These are phyloP conservation scores for Yamadazyma endophytica DNA, from an alignment of 805 yeast genomes.

Conservation along the genomic window DNA sequence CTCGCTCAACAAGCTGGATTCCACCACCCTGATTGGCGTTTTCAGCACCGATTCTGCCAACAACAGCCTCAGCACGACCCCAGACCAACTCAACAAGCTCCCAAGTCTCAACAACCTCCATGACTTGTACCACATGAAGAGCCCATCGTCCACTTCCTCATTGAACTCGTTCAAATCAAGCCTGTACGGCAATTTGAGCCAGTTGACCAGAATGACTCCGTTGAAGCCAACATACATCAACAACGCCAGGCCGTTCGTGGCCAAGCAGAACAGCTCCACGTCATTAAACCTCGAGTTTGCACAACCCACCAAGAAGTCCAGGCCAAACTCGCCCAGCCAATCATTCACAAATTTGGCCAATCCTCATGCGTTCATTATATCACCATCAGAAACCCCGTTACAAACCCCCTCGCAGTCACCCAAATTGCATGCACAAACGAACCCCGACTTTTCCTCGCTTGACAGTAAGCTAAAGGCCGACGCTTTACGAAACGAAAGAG, in stretches of 20 bases:
- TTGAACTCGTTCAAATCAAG: constrained; percentile 6
- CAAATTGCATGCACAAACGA: constrained; percentile 25
- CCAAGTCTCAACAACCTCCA: constrained; percentile 29
- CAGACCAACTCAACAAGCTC: constrained; percentile 19
- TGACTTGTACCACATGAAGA: constrained; percentile 27
- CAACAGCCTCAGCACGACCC: constrained; percentile 31
- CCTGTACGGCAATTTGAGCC: constrained; percentile 16
- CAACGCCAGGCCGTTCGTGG: constrained; percentile 7
- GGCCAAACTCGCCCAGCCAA: constrained; percentile 44
- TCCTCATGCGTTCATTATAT: constrained; percentile 12
- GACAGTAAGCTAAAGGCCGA: constrained; percentile 15
- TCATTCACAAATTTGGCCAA: constrained; percentile 3
- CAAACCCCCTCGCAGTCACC: constrained; percentile 50
- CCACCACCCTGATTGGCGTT: constrained; percentile 23
- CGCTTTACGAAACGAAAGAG: neutral
- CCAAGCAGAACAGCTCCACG: constrained; percentile 26
- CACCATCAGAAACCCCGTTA: constrained; percentile 45
- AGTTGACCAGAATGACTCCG: constrained; percentile 40
- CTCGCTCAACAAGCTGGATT: constrained; percentile 19
- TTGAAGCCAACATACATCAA: constrained; percentile 18
- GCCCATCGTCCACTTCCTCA: constrained; percentile 3
- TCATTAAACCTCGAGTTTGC: constrained; percentile 35
- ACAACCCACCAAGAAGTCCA: constrained; percentile 34
- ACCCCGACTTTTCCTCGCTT: constrained; percentile 16
- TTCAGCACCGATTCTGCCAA: constrained; percentile 25